These are phyloP conservation scores for Jatropha multifida DNA, from an alignment of 441 rosid species.

Conservation along the genomic window DNA sequence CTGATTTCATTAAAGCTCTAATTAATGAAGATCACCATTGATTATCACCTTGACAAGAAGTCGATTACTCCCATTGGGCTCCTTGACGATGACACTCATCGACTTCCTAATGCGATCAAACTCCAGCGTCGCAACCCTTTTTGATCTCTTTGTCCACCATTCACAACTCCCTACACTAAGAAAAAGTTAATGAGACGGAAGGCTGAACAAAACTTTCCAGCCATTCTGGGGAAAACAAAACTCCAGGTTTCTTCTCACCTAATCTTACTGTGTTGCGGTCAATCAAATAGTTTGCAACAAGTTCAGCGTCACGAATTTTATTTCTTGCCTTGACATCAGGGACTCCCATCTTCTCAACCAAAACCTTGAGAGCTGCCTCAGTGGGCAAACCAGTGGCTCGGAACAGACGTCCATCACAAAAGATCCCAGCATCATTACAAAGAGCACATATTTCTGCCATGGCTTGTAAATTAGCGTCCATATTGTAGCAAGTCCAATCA, in stretches of 20 bases:
- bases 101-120: constrained; percentile 85
- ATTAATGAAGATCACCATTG: background rate
- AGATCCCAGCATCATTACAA: constrained; percentile 86
- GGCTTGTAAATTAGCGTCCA: constrained; percentile 87
- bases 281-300: constrained; percentile 56
- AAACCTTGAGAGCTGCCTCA: constrained; percentile 90
- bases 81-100: constrained; percentile 76
- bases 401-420: constrained; percentile 64
- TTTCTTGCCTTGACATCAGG: constrained; percentile 53
- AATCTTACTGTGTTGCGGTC: constrained; percentile 59
- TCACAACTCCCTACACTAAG: constrained; percentile 59
- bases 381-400: constrained; percentile 93
- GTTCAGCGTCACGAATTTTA: constrained; percentile 48
- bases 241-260: constrained; percentile 40
- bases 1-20: background rate
- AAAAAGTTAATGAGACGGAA: constrained; percentile 17
- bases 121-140: constrained; percentile 76
- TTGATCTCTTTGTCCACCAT: constrained; percentile 74
- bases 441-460: constrained; percentile 81
- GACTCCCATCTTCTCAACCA: constrained; percentile 92
- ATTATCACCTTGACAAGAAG: constrained; percentile 75
- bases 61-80: constrained; percentile 57
- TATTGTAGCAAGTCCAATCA: constrained; percentile 76
- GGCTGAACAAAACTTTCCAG: background rate
- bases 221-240: background rate